Percentiles rank a stretch among this genome's conserved stretches.
phyloP scores from a whole-genome alignment of 2,329 filamentous ascomycete species.

The Nemania sp. region DNA sequence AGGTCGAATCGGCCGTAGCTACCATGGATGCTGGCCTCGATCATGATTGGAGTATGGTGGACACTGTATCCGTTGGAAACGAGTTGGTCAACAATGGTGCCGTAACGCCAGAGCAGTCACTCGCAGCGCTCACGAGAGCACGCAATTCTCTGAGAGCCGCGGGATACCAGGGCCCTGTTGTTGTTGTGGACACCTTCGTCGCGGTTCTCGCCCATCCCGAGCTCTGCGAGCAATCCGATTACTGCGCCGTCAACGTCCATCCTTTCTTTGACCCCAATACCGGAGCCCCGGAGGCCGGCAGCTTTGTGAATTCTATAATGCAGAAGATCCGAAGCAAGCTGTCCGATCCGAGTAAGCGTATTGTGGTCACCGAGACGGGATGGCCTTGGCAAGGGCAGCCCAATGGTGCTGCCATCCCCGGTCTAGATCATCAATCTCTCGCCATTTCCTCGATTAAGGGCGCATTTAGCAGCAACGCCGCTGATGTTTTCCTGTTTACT shows the following conservation, averaged over 20 bases:
- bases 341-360: constrained; percentile 54
- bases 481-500: constrained; percentile 72
- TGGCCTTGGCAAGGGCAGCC: constrained; percentile 74
- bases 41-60: constrained; percentile 69
- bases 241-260: constrained; percentile 81
- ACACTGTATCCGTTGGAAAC: constrained; percentile 79
- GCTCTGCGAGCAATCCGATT: constrained; percentile 75
- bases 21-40: constrained; percentile 63
- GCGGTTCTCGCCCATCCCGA: constrained; percentile 68
- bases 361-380: constrained; percentile 80
- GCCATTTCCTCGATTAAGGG: constrained; percentile 69
- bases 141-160: constrained; percentile 60
- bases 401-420: constrained; percentile 73
- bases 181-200: constrained; percentile 79
- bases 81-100: constrained; percentile 73
- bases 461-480: constrained; percentile 56
- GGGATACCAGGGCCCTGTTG: constrained; percentile 74
- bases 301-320: constrained; percentile 66
- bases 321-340: constrained; percentile 48
- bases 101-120: constrained; percentile 57
- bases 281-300: constrained; percentile 63
- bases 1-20: constrained; percentile 60
- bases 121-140: constrained; percentile 61
- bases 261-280: constrained; percentile 77
- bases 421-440: constrained; percentile 64